Percentiles rank a stretch among this genome's conserved stretches.
Evolutionary conservation across 129 eudicot species (phyloP).

Genomic region (Escallonia herrerae): DNA sequence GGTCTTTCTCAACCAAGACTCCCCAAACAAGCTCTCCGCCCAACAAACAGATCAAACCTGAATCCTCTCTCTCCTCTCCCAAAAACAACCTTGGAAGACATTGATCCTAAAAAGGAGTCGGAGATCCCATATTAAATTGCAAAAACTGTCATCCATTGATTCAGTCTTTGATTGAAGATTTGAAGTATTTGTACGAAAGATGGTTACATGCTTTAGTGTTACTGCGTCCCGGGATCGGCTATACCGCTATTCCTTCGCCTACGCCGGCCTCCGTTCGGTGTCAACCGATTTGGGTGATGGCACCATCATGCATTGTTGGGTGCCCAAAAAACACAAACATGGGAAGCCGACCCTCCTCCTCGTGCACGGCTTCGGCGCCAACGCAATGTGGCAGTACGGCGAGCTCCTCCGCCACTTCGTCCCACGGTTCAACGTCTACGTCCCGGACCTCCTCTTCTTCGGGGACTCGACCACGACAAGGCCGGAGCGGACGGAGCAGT

Average conservation of each 20-base stretch:
- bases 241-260: conserved; percentile 44
- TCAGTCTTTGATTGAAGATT: no score
- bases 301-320: conserved; percentile 71
- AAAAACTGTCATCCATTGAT: no score
- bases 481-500: conserved; percentile 45
- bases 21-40: not conserved
- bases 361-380: conserved; percentile 81
- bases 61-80: not conserved
- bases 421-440: conserved; percentile 53
- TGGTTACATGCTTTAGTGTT: conserved; percentile 51
- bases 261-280: conserved; percentile 56
- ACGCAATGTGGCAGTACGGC: conserved; percentile 90
- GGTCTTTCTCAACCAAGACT: conserved; percentile 19
- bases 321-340: conserved; percentile 37
- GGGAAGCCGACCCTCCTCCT: conserved; percentile 55
- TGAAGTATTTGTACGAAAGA: not conserved
- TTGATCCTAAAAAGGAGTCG: no score
- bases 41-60: not conserved
- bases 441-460: conserved; percentile 69
- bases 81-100: not conserved
- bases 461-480: conserved; percentile 43
- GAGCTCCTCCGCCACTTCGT: conserved; percentile 47
- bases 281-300: conserved; percentile 44
- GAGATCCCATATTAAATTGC: no score
- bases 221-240: conserved; percentile 58